Percentiles rank a stretch among this genome's conserved stretches.
phyloP scores from a whole-genome alignment of 768 basidiomycete species.

The Nidularia pulvinata region DNA sequence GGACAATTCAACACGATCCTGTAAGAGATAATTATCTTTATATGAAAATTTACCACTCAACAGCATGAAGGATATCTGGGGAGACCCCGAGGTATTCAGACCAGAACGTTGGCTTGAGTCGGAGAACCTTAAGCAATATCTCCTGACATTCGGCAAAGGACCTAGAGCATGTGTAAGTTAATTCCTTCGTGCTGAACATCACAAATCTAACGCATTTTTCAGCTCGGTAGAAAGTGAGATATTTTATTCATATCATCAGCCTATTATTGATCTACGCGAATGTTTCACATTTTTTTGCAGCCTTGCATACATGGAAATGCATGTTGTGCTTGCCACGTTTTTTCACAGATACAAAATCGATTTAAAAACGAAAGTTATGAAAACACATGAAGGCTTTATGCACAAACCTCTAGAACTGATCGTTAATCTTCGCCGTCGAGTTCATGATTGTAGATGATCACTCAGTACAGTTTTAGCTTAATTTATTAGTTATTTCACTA shows the following conservation, averaged over 20 bases:
- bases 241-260: neutral
- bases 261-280: neutral
- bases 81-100: conserved; percentile 25
- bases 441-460: too few relatives aligned
- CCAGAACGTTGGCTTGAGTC: conserved; percentile 33
- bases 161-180: conserved; percentile 24
- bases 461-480: too few relatives aligned
- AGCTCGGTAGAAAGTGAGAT: neutral
- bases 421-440: too few relatives aligned
- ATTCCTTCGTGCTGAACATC: neutral
- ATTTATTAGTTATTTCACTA: too few relatives aligned
- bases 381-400: conserved; percentile 24
- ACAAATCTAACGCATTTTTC: neutral
- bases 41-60: neutral
- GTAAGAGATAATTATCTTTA: neutral
- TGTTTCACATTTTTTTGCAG: conserved; percentile 6
- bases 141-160: conserved; percentile 27
- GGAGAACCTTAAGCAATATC: conserved; percentile 15
- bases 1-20: neutral
- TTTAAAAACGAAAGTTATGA: conserved; percentile 10
- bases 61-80: conserved; percentile 22
- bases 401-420: conserved; percentile 20
- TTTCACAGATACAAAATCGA: conserved; percentile 19
- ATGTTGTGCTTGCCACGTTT: conserved; percentile 17
- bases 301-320: conserved; percentile 24